Evolutionary conservation across 2,329 filamentous ascomycete species (phyloP), one percentile per base, ranked within the genome.

Genomic region (Nakataea oryzae): DNA sequence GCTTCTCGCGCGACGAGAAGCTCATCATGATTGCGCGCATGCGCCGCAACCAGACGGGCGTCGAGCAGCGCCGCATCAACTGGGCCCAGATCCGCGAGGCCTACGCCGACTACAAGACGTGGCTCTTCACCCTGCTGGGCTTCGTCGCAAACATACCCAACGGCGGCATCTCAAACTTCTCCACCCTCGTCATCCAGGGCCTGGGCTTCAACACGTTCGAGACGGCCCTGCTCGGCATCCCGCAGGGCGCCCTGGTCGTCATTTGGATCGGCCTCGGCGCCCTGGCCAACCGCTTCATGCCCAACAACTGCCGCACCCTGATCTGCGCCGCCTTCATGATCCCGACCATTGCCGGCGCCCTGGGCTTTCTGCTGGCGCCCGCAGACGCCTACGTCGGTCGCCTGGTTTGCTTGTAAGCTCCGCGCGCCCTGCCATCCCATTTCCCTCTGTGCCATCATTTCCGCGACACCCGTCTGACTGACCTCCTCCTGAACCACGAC

Each of bases 121-220:
- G 83, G 70, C 74, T 86, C 21, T 84, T 86, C 66, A 83, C 82
- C 41, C 61, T 80, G 2, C 71, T 86, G 0, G 82, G 81, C 0
- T 72, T 79, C 41, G 77, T 84, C 62, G 77, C 76, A 64, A 84
- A 83, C 65, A 73, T 81, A 1, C 77, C 77, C 2, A 86, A 86
- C 60, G 84, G 83, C 5, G 84, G 83, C 32, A 84, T 86, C 62
- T 80, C 77, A 32, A 86, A 85, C 65, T 86, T 86, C 61, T 81
- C 80, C 21, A 75, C 83, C 0, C 76, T 86, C n/a, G 83, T 86
- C 63, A 85, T 86, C 66, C 69, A 81, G 64, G 82, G 83, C 0
- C 79, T 86, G 32, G 82, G 84, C 8, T 85, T 84, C 66, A 65
- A 71, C 17, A 73, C 70, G 0, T 65, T 76, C 14, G 65, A 73